Evolutionary conservation across 1,284 basidiomycete genomes (phyloP), one percentile per base, ranked within the genome.

Genomic region (Lentinula novae-zelandiae): DNA sequence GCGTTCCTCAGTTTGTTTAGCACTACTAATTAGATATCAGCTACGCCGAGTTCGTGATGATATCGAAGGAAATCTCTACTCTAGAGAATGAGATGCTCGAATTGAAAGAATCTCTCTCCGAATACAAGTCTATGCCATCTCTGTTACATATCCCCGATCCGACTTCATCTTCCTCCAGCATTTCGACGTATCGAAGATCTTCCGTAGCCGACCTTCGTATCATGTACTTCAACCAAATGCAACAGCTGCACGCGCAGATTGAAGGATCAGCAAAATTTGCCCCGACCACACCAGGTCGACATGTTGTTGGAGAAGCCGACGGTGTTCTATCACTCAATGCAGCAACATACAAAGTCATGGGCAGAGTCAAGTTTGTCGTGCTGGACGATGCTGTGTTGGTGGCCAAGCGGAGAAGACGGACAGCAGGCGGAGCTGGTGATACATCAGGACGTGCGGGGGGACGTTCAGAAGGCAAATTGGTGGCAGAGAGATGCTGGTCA

Each of bases 31-130:
- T 13, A 17, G 17, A 33, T 60, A 6, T 12, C 67, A 96, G 94
- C 75, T 99, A 98, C 70, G 89, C 93, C 44, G 95, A 98, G 70
- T 98, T 99, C 70, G 94, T 99, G 53, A 82, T 90, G 51, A 94
- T 99, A 51, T 97, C 95, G 7, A 99, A 98, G 70, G 97, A 99
- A 75, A 96, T 99, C 52, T 91, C 93, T 6, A 91, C 92, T 0
- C 82, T 99, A 10, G 96, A 99, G 77, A 98, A 96, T 71, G 96
- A 98, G 72, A 94, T 98, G 92, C 83, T 98, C 40, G 96, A 98
- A 71, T 86, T 99, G 71, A 98, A 98, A 72, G 93, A 96, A 62
- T 84, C 92, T 2, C 80, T 99, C 1, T 89, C 89, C 13, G 97
- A 99, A 70, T 99, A 96, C 91, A 95, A 95, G 73, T 86, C 86